A percentile compares a stretch with the other conserved stretches of the same genome.
These are phyloP conservation scores for Fusarium chlamydosporum DNA, from an alignment of 2,329 filamentous ascomycete species.

Conservation along the genomic window DNA sequence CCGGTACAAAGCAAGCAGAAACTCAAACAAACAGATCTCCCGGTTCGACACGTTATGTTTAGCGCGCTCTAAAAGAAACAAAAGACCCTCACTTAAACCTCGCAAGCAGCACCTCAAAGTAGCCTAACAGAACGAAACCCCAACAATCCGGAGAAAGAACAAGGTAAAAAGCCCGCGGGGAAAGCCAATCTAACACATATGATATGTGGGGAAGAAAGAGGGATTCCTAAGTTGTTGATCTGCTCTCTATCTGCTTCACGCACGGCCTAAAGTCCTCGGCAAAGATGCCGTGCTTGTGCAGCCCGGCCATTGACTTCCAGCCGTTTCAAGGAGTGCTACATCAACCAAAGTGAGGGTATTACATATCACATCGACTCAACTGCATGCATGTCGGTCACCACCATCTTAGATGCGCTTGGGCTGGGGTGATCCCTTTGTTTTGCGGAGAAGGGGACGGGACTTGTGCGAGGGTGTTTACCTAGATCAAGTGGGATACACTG, in stretches of 20 bases:
- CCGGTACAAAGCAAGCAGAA: neutral
- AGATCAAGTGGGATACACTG: neutral
- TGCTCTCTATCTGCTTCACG: slow-evolving; percentile 1
- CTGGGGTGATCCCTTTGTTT: slow-evolving; percentile 14
- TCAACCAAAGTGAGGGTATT: slow-evolving; percentile 1
- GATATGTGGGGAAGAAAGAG: slow-evolving; percentile 19
- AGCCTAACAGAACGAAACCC: neutral
- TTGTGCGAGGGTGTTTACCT: neutral
- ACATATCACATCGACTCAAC: slow-evolving; percentile 5
- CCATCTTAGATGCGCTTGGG: slow-evolving; percentile 18
- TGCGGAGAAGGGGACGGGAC: slow-evolving; percentile 18
- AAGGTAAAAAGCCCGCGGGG: slow-evolving; percentile 7
- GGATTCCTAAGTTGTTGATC: neutral
- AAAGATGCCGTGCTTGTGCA: slow-evolving; percentile 2
- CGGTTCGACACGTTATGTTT: neutral
- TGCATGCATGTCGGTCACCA: neutral
- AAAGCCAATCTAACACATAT: neutral
- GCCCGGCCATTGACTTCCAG: slow-evolving; percentile 28
- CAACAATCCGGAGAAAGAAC: slow-evolving; percentile 7
- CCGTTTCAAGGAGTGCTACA: slow-evolving; percentile 2
- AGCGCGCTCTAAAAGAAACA: neutral
- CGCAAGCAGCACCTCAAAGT: neutral
- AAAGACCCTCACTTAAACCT: neutral
- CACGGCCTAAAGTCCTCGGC: neutral
- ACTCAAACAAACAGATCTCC: neutral